These are phyloP conservation scores for Nymphaea colorata DNA, from an alignment of 164 flowering plant species.

Conservation along the genomic window DNA sequence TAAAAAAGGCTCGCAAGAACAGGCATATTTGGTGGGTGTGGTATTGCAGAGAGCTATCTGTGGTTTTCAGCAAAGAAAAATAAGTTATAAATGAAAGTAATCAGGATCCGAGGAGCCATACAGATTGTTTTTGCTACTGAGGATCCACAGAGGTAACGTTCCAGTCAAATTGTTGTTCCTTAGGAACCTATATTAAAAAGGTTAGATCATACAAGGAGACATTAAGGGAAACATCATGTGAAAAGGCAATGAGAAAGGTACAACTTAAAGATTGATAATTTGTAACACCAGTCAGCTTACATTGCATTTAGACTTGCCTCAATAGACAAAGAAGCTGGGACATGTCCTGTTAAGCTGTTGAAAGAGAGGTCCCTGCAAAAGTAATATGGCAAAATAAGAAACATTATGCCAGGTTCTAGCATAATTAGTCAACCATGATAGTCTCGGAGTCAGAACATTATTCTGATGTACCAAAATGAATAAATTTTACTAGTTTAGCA, in stretches of 20 bases:
- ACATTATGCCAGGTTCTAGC: too few relatives aligned
- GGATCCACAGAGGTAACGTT: neutral
- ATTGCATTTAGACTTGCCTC: neutral
- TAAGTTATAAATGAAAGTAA: neutral
- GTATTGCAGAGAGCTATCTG: neutral
- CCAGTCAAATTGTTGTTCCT: constrained; percentile 3
- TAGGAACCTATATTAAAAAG: constrained; percentile 3
- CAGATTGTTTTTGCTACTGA: neutral
- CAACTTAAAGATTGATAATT: neutral
- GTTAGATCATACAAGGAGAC: too few relatives aligned
- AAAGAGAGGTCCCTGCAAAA: neutral
- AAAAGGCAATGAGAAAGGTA: neutral
- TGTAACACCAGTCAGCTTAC: neutral
- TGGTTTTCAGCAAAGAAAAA: neutral
- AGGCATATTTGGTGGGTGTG: too few relatives aligned
- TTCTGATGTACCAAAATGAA: too few relatives aligned
- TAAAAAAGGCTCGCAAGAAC: too few relatives aligned
- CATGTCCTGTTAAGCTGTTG: neutral
- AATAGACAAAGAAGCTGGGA: neutral
- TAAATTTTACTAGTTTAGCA: too few relatives aligned
- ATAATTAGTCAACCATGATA: too few relatives aligned
- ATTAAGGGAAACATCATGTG: neutral
- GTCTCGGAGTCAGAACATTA: too few relatives aligned
- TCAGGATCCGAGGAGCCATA: neutral
- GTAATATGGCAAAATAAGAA: neutral